A percentile compares a stretch with the other conserved stretches of the same genome.
Evolutionary conservation across 139 green algal genomes (phyloP).

Genomic region (Eudorina sp.): DNA sequence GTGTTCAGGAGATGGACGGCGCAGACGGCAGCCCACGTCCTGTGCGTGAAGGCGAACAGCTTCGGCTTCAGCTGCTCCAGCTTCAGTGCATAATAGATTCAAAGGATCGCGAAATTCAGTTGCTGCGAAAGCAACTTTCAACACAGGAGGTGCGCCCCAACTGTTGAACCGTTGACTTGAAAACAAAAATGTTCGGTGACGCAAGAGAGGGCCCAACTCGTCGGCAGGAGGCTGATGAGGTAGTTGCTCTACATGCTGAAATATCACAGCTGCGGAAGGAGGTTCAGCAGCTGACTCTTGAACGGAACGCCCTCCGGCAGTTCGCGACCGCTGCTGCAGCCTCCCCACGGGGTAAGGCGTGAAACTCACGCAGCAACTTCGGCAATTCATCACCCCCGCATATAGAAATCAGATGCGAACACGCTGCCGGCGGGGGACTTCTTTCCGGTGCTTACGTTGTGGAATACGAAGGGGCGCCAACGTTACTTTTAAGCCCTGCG

Average conservation of each 20-base stretch:
- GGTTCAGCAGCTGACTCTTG: neutral
- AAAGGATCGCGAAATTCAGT: slow-evolving; percentile 22
- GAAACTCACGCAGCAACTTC: neutral
- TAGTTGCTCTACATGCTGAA: neutral
- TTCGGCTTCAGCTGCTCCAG: neutral
- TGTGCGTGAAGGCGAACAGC: neutral
- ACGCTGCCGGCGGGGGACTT: too few relatives aligned
- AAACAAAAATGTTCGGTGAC: too few relatives aligned
- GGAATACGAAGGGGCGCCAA: too few relatives aligned
- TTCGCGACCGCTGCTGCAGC: neutral
- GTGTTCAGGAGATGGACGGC: neutral
- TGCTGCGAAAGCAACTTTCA: neutral
- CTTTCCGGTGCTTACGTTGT: too few relatives aligned
- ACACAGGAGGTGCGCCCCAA: neutral
- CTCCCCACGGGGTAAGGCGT: neutral
- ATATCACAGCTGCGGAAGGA: neutral
- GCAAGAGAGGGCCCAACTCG: neutral
- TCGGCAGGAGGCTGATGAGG: neutral
- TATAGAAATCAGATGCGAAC: neutral
- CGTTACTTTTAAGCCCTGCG: too few relatives aligned
- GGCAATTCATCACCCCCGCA: neutral
- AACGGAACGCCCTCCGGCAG: neutral
- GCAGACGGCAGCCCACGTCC: neutral
- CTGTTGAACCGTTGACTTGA: neutral
- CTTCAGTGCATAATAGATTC: slow-evolving; percentile 8